Evolutionary conservation across 768 basidiomycete genomes (phyloP).

Genomic region (Tremella yokohamensis): DNA sequence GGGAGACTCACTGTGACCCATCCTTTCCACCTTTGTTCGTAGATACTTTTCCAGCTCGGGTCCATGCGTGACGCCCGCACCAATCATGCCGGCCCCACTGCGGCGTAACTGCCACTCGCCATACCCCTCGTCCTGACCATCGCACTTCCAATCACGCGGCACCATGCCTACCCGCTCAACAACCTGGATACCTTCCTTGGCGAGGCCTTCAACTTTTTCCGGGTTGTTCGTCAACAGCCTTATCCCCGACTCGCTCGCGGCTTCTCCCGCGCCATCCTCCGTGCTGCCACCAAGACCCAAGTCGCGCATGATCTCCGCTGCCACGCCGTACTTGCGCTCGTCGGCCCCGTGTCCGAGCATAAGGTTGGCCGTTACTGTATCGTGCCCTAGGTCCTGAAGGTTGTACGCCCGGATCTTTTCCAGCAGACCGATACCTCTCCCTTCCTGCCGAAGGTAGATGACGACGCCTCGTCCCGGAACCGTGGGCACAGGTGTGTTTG

Average conservation of each 20-base stretch:
- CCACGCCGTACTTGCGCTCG: slow-evolving; percentile 87
- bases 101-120: slow-evolving; percentile 54
- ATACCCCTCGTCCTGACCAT: slow-evolving; percentile 34
- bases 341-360: slow-evolving; percentile 93
- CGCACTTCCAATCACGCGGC: slow-evolving; percentile 73
- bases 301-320: slow-evolving; percentile 83
- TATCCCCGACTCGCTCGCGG: slow-evolving; percentile 55
- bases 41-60: slow-evolving; percentile 91
- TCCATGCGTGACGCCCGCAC: slow-evolving; percentile 69
- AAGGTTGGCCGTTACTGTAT: slow-evolving; percentile 96
- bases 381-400: slow-evolving; percentile 93
- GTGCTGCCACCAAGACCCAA: slow-evolving; percentile 62
- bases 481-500: slow-evolving; percentile 36
- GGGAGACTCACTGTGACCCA: slow-evolving; percentile 70
- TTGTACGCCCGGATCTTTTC: slow-evolving; percentile 98
- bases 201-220: slow-evolving; percentile 85
- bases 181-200: slow-evolving; percentile 74
- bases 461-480: slow-evolving; percentile 87
- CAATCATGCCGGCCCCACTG: slow-evolving; percentile 73
- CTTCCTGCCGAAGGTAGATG: slow-evolving; percentile 94
- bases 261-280: slow-evolving; percentile 36
- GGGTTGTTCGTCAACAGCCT: slow-evolving; percentile 94
- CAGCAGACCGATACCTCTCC: slow-evolving; percentile 89
- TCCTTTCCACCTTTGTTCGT: slow-evolving; percentile 89
- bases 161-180: slow-evolving; percentile 89